Conservation (phyloP, 2,329 filamentous ascomycete species). For the Fusarium scirpi region DNA sequence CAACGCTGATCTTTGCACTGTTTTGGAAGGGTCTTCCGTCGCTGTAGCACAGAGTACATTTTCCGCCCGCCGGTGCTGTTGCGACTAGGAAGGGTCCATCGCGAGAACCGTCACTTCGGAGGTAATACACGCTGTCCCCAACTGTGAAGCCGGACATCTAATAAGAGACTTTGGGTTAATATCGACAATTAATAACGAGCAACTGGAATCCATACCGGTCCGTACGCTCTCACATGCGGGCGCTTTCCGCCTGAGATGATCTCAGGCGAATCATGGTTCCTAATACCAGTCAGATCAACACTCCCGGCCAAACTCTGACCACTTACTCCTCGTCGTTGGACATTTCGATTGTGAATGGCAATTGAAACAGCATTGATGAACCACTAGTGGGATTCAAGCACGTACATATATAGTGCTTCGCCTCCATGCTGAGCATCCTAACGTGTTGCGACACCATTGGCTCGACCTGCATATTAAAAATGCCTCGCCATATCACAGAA, state of each 20-base stretch:
- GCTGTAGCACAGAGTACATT: neutral
- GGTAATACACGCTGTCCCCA: constrained; percentile 9
- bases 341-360: neutral
- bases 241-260: constrained; percentile 1
- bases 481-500: neutral
- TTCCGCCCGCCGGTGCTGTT: neutral
- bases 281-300: neutral
- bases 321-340: neutral
- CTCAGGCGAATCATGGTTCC: constrained; percentile 2
- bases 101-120: neutral
- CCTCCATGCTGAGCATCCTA: neutral
- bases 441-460: neutral
- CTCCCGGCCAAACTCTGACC: neutral
- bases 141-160: neutral
- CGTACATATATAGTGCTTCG: neutral
- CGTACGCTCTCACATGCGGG: neutral
- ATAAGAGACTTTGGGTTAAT: neutral
- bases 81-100: constrained; percentile 11
- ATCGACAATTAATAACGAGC: accelerated
- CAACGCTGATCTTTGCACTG: neutral
- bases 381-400: neutral
- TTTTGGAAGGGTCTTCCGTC: neutral
- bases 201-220: accelerated
- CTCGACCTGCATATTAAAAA: neutral
- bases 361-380: neutral